Evolutionary conservation across 1,284 basidiomycete species (phyloP).

Genomic region (Marasmius sp.): DNA sequence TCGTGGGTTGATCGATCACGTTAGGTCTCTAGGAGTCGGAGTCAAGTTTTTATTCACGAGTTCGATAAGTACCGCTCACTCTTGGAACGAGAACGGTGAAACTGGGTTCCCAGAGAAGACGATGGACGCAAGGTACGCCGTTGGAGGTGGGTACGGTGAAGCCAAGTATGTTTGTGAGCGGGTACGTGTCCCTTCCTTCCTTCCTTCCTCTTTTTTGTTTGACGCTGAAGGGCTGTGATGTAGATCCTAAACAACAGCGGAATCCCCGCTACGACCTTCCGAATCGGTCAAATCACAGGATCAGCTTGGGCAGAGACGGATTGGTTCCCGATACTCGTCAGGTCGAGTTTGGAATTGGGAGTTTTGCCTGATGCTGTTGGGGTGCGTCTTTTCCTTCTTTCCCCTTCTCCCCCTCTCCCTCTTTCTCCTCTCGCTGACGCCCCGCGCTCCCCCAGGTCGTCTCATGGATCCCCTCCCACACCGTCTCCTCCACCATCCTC

Average conservation of each 20-base stretch:
- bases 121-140: conserved; percentile 10
- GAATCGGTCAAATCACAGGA: conserved; percentile 23
- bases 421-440: background rate
- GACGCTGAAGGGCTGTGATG: background rate
- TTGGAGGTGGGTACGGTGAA: conserved; percentile 20
- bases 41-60: conserved; percentile 5
- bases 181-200: conserved; percentile 6
- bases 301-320: conserved; percentile 22
- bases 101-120: conserved; percentile 10
- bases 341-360: conserved; percentile 18
- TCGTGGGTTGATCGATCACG: conserved; percentile 23
- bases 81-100: conserved; percentile 7
- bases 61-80: conserved; percentile 15
- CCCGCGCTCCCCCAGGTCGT: conserved; percentile 12
- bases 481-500: conserved; percentile 22
- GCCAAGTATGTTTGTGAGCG: conserved; percentile 23
- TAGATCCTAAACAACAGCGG: conserved; percentile 12
- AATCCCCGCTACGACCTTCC: conserved; percentile 17
- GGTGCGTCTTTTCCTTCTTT: background rate
- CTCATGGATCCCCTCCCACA: conserved; percentile 28
- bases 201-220: background rate
- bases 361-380: conserved; percentile 16
- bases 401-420: background rate
- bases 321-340: conserved; percentile 21
- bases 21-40: conserved; percentile 10